Percentiles rank a stretch among this genome's conserved stretches.
These are phyloP conservation scores for Madurella fahalii DNA, from an alignment of 2,329 filamentous ascomycete species.

Conservation along the genomic window DNA sequence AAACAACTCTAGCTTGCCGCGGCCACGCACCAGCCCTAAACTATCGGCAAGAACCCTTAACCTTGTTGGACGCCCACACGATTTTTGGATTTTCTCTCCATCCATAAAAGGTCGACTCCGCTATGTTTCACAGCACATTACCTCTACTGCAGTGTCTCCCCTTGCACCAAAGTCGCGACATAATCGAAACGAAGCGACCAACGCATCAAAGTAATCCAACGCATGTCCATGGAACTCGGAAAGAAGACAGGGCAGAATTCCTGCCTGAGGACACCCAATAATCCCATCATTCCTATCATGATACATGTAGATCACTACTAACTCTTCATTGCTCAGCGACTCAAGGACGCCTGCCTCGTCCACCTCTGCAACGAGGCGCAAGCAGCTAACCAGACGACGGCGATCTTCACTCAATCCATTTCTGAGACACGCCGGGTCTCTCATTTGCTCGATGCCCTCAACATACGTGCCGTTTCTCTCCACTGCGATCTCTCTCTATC, in stretches of 20 bases:
- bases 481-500: conserved; percentile 8
- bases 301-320: conserved; percentile 1
- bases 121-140: not conserved
- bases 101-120: not conserved
- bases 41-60: no score
- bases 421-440: conserved; percentile 6
- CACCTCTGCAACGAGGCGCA: conserved; percentile 9
- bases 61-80: no score
- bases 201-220: not conserved
- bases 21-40: no score
- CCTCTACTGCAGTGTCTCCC: not conserved
- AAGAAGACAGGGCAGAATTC: not conserved
- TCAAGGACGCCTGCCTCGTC: conserved; percentile 9
- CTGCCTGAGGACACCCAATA: not conserved
- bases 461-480: conserved; percentile 5
- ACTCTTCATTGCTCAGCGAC: conserved; percentile 1
- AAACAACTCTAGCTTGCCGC: no score
- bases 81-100: no score
- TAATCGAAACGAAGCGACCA: not conserved
- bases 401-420: conserved; percentile 9
- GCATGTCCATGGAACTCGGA: no score
- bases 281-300: conserved; percentile 7
- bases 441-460: conserved; percentile 8
- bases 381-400: not conserved
- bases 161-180: not conserved